Evolutionary conservation across 441 rosid genomes (phyloP), one percentile per base, ranked within the genome.

Genomic region (Lepidium campestre): DNA sequence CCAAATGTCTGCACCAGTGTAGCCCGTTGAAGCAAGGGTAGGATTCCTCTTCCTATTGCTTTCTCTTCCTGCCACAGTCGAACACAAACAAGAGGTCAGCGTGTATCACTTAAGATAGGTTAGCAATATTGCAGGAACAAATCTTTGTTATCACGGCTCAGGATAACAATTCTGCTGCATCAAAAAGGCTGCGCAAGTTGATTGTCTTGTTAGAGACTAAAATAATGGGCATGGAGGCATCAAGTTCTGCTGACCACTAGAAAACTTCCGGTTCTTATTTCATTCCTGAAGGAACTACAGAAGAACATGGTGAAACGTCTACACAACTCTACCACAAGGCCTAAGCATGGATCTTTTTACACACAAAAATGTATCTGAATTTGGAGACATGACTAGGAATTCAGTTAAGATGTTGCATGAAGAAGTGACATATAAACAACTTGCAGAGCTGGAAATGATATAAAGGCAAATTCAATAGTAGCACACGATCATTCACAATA

Each of bases 1-100:
- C 93, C 93, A 76, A 85, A 87, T 68, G 93, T 87, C 70, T 87
- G 93, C 73, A 87, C 93, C 73, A 87, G 71, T 52, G 93, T 85
- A 57, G 93, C 93, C 15, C 88, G 88, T 68, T 83, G 88, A 59
- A 87, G 88, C 78, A 87, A 68, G 54, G 85, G 58, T 54, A 87
- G 81, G 67, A 87, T 87, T 36, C 93, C 90, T 76, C 93, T 77
- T 75, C 86, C 93, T 73, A 87, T 87, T 18, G 93, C 93, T 69
- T 87, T 87, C 78, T 82, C 93, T 78, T 87, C 93, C 93, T 87
- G 79, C 32, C 61, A 61, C 29, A 67, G 41, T 65, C 29, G 48
- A 35, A 19, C 25, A 65, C 48, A 54, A 58, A 49, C 15, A 66
- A 61, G 29, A 34, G 22, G 71, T 36, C 76, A 60, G 36, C 20